phyloP scores from a whole-genome alignment of 2,329 filamentous ascomycete genomes.

The Penicillium sp. region DNA sequence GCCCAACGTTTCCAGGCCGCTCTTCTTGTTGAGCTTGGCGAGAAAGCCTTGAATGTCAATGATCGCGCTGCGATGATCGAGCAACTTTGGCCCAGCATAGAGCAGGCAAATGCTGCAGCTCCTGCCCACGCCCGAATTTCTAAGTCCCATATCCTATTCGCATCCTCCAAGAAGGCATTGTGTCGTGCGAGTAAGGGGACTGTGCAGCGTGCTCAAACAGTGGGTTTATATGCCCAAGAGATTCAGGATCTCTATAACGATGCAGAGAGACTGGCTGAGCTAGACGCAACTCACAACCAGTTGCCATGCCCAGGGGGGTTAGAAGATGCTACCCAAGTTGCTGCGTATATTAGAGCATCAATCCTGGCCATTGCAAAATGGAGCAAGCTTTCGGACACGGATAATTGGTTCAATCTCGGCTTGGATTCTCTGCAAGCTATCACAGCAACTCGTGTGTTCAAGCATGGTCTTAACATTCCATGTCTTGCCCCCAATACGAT shows the following conservation, averaged over 20 bases:
- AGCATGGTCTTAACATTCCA: not conserved
- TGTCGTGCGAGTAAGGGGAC: constrained; percentile 5
- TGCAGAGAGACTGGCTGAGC: not conserved
- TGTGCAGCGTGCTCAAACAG: constrained; percentile 1
- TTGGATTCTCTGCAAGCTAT: constrained; percentile 2
- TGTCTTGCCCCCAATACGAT: not conserved
- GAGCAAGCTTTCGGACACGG: not conserved
- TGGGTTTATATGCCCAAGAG: not conserved
- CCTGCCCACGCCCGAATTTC: constrained; percentile 9
- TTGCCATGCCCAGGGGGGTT: not conserved
- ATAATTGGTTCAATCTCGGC: constrained; percentile 1
- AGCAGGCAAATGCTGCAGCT: constrained; percentile 27
- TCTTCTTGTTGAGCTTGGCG: constrained; percentile 23
- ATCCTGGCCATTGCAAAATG: not conserved
- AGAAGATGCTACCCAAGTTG: not conserved
- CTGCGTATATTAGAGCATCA: not conserved
- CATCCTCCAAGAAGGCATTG: constrained; percentile 1
- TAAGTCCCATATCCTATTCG: constrained; percentile 10
- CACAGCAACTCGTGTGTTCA: not conserved
- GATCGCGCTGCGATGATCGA: constrained; percentile 22
- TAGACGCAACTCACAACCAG: too few species aligned
- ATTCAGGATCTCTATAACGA: not conserved
- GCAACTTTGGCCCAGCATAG: constrained; percentile 32
- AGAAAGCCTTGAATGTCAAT: not conserved
- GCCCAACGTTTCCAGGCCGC: constrained; percentile 25